phyloP scores from a whole-genome alignment of 2,329 filamentous ascomycete genomes.

The Claviceps africana region DNA sequence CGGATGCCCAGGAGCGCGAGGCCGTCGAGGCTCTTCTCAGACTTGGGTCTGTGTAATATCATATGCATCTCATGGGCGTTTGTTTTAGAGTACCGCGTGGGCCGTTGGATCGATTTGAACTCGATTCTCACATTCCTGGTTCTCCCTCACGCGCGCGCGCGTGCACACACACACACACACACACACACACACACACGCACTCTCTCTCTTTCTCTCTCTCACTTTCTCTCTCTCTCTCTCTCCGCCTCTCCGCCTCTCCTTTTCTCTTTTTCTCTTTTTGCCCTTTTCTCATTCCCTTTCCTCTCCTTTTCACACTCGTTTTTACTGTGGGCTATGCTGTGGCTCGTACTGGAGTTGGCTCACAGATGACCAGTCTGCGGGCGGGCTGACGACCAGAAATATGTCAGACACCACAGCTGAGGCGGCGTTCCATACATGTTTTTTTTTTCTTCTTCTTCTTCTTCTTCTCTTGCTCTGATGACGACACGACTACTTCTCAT shows the following conservation, averaged over 20 bases:
- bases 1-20: conserved; percentile 63
- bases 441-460: no score
- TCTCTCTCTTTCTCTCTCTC: no score
- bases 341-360: conserved; percentile 2
- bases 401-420: conserved; percentile 18
- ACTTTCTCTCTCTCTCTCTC: no score
- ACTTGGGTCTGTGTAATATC: conserved; percentile 62
- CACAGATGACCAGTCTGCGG: conserved; percentile 3
- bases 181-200: no score
- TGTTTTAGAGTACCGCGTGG: conserved; percentile 1
- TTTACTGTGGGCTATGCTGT: neutral
- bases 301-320: neutral
- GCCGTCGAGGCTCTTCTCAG: conserved; percentile 68
- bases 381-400: conserved; percentile 8
- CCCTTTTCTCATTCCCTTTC: neutral
- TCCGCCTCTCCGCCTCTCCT: no score
- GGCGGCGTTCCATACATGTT: conserved; percentile 18
- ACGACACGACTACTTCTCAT: conserved; percentile 17
- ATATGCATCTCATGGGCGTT: conserved; percentile 15
- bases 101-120: neutral
- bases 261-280: neutral
- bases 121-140: conserved; percentile 2
- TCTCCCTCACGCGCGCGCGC: no score
- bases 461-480: conserved; percentile 16
- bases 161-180: no score